These are phyloP conservation scores for Asterochloris erici DNA, from an alignment of 139 green algal species.

Conservation along the genomic window DNA sequence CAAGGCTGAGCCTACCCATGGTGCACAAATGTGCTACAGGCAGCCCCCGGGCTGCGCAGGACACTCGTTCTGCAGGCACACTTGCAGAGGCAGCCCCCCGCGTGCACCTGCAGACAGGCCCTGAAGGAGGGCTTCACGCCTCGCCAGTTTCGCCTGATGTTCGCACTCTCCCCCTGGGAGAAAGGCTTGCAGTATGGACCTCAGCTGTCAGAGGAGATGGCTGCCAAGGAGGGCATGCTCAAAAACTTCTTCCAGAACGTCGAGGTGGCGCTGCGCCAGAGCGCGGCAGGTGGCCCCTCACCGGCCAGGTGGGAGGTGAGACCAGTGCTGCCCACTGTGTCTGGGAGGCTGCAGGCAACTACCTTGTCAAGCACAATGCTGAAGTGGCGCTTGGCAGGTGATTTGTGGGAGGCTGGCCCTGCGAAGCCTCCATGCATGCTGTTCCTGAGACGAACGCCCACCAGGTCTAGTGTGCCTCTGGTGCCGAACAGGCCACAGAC, in stretches of 20 bases:
- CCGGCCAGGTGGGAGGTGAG: constrained; percentile 25
- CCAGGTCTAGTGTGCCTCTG: neutral
- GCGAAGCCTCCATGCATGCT: no score
- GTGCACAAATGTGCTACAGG: no score
- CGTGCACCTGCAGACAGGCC: constrained; percentile 59
- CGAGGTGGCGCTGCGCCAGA: constrained; percentile 64
- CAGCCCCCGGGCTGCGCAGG: no score
- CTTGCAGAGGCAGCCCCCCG: neutral
- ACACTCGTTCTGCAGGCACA: no score
- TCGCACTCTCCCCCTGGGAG: constrained; percentile 89
- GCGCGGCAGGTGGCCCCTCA: neutral
- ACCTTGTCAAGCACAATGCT: neutral
- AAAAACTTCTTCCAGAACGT: constrained; percentile 96
- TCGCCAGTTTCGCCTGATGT: constrained; percentile 93
- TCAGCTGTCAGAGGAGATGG: constrained; percentile 33
- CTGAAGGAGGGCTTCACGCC: constrained; percentile 68
- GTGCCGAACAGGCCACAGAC: neutral
- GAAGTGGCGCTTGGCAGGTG: neutral
- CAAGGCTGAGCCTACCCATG: no score
- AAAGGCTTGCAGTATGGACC: constrained; percentile 64
- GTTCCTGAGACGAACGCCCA: neutral
- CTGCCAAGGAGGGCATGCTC: constrained; percentile 56
- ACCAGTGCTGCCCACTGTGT: neutral
- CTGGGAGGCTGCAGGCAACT: neutral
- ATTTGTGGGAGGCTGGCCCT: no score